Conservation (phyloP, 371 early-diverging fungal genomes). For the Parasitella parasitica region DNA sequence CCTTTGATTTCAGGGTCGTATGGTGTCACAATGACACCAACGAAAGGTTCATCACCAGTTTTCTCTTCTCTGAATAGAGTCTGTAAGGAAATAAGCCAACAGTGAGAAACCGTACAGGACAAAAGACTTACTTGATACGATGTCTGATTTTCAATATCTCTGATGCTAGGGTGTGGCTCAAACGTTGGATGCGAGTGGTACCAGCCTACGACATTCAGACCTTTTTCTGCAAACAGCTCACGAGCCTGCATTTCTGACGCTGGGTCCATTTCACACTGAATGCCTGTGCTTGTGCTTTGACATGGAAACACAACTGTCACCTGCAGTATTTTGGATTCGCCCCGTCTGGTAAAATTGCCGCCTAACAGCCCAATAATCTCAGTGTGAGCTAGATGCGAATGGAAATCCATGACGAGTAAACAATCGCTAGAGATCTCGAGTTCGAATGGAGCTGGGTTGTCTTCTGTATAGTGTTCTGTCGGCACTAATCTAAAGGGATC, state of each 20-base stretch:
- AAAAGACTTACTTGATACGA: slow-evolving; percentile 63
- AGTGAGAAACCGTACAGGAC: background rate
- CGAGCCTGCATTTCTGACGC: slow-evolving; percentile 74
- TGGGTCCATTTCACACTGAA: slow-evolving; percentile 86
- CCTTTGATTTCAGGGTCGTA: slow-evolving; percentile 57
- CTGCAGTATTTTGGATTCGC: background rate
- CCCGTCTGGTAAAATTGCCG: slow-evolving; percentile 37
- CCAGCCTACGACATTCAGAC: slow-evolving; percentile 82
- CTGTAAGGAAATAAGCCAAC: slow-evolving; percentile 30
- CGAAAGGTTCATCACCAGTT: slow-evolving; percentile 78
- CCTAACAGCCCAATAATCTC: slow-evolving; percentile 89
- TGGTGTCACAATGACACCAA: slow-evolving; percentile 80
- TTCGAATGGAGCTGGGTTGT: slow-evolving; percentile 58
- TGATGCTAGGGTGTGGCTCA: slow-evolving; percentile 41
- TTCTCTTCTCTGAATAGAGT: slow-evolving; percentile 60
- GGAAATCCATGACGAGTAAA: slow-evolving; percentile 75
- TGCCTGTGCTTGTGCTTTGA: slow-evolving; percentile 64
- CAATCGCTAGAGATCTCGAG: slow-evolving; percentile 57
- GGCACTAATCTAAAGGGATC: slow-evolving; percentile 74
- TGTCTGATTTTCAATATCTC: slow-evolving; percentile 77
- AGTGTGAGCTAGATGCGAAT: slow-evolving; percentile 78
- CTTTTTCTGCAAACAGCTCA: slow-evolving; percentile 65
- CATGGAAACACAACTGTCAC: slow-evolving; percentile 64
- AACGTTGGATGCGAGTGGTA: slow-evolving; percentile 49
- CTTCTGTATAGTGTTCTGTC: slow-evolving; percentile 50